Conservation (phyloP, 768 basidiomycete species). For the Boletus fagicola region DNA sequence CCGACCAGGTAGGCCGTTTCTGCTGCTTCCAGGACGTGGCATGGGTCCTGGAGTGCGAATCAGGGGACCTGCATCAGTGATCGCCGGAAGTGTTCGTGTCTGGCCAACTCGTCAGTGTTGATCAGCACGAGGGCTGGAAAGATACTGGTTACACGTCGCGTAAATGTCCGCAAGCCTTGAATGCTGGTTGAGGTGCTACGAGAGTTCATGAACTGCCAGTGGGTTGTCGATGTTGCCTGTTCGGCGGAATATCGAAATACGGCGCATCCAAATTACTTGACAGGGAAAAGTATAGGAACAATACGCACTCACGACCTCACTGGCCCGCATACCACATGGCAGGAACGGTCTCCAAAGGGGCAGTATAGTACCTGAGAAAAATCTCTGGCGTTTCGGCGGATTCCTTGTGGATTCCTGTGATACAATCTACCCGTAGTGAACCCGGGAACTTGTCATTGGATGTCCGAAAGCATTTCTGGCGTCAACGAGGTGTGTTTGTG, state of each 20-base stretch:
- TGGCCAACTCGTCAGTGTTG: too few relatives aligned
- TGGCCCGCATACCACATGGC: background rate
- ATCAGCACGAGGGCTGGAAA: too few relatives aligned
- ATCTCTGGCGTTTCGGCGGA: background rate
- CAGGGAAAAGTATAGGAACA: background rate
- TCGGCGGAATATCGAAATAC: background rate
- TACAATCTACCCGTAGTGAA: background rate
- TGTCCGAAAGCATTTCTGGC: background rate
- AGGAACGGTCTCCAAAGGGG: background rate
- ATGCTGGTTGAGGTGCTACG: background rate
- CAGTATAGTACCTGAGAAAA: background rate
- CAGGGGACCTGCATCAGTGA: too few relatives aligned
- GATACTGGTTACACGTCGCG: too few relatives aligned
- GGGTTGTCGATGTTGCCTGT: background rate
- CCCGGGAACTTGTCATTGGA: too few relatives aligned
- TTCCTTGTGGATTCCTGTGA: background rate
- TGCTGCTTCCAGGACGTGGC: too few relatives aligned
- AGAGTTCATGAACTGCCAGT: background rate
- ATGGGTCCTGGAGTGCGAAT: too few relatives aligned
- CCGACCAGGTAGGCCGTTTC: too few relatives aligned
- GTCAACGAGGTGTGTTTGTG: conserved; percentile 16
- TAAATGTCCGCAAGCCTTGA: too few relatives aligned
- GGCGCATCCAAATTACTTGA: background rate
- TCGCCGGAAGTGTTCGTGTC: too few relatives aligned
- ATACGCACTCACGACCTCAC: background rate